Evolutionary conservation across 352 stramenopile genomes (phyloP).

Genomic region (Phytophthora constricta): DNA sequence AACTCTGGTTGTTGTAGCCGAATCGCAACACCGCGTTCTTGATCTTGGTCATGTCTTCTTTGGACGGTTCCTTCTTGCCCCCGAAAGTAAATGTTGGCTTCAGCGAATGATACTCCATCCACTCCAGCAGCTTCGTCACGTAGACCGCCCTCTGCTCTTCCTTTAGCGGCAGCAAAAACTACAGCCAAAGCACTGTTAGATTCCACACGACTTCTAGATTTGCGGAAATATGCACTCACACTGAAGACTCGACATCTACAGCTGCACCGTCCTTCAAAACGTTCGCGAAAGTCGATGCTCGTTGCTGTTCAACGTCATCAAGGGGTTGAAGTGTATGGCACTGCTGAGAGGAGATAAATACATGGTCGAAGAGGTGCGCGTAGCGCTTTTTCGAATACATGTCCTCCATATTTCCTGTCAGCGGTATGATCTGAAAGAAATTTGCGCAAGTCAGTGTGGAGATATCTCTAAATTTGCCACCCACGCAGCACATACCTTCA

Average conservation of each 20-base stretch:
- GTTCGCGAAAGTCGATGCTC: conserved; percentile 34
- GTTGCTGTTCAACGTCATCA: conserved; percentile 18
- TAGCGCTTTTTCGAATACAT: conserved; percentile 76
- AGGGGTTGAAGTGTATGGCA: conserved; percentile 55
- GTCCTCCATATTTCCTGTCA: conserved; percentile 66
- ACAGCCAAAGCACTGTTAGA: neutral
- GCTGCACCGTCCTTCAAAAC: conserved; percentile 49
- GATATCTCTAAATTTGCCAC: neutral
- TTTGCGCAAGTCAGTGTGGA: neutral
- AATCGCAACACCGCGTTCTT: conserved; percentile 71
- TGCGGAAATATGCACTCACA: conserved; percentile 46
- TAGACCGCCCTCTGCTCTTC: conserved; percentile 74
- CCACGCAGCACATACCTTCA: conserved; percentile 49
- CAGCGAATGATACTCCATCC: conserved; percentile 43
- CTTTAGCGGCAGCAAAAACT: conserved; percentile 80
- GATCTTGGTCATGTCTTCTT: conserved; percentile 60
- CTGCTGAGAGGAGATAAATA: conserved; percentile 72
- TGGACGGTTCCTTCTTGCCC: conserved; percentile 33
- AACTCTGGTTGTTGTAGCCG: conserved; percentile 29
- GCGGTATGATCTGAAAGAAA: conserved; percentile 60
- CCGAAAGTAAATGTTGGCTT: conserved; percentile 44
- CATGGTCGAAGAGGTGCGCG: conserved; percentile 60
- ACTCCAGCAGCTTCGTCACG: conserved; percentile 72
- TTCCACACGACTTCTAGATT: neutral
- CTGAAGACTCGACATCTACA: conserved; percentile 76